Base-by-base conservation (phyloP, 176 grass and related monocot genomes). In the Oryza brachyantha region DNA sequence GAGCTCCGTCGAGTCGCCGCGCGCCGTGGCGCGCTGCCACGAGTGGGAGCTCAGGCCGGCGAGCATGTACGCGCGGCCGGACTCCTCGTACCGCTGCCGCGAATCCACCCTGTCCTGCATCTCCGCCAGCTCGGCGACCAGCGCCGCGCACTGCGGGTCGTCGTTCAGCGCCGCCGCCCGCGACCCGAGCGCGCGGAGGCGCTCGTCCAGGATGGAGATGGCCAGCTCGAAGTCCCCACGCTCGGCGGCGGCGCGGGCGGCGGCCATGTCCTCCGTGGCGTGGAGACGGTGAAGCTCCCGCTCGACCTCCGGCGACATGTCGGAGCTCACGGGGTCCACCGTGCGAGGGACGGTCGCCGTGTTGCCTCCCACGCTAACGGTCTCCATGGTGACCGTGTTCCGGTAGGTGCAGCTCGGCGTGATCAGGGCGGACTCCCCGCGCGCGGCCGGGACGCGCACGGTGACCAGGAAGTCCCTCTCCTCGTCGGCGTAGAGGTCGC, bases 401-500 rank as follows among this genome's bases (percentile, higher is more conserved):
- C 61, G 85, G 70, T 93, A 93, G 27, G 66, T n/a, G 67, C 86
- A 93, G 48, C 28, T 69, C 7, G 77, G 68, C 68, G 73, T 66
- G 37, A 97, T 31, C 40, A 97, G 67, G 19, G 43, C 68, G 13
- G 29, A 81, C 29, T 67, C 71, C 32, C 64, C 83, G 28, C 2
- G 26, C 27, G 21, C 43, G 22, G 35, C 46, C 39, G 88, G 88
- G 25, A 93, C 69, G 24, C 45, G 72, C 27, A 97, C 14, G 52
- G 83, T 86, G 46, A 97, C 19, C 25, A 97, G 72, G 69, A 97
- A 91, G 82, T 85, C 80, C 84, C 83, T 84, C 88, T 91, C 88
- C 76, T 97, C 90, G 13, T 90, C 93, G 29, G 90, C 90, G 82
- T 97, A 97, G n/a, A 97, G 63, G 73, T 84, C 68, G 38, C 85